phyloP scores from a whole-genome alignment of 805 yeast species.

The Schwanniomyces vanrijiae region DNA sequence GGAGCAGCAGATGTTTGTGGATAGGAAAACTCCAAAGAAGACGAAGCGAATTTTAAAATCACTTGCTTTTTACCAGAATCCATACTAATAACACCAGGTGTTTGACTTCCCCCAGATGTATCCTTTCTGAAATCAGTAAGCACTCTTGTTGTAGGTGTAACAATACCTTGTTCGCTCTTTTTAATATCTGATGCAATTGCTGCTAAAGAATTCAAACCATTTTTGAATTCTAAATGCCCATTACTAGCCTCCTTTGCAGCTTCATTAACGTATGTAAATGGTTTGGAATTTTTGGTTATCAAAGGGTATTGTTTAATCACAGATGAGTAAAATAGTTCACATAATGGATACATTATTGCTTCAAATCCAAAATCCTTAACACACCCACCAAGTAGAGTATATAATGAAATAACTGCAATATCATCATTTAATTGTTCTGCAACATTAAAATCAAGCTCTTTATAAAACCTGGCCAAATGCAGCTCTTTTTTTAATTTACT shows the following conservation, averaged over 20 bases:
- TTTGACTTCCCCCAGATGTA: background rate
- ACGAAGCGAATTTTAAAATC: constrained; percentile 50
- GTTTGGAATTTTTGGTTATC: constrained; percentile 37
- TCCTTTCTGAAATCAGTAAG: background rate
- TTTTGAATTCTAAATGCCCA: background rate
- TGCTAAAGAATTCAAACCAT: constrained; percentile 27
- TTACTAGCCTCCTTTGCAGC: background rate
- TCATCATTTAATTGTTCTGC: constrained; percentile 41
- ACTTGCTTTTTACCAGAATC: constrained; percentile 26
- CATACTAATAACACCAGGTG: constrained; percentile 29
- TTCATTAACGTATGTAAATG: background rate
- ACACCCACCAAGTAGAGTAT: constrained; percentile 65
- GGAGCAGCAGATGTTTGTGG: constrained; percentile 72
- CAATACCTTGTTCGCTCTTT: constrained; percentile 7
- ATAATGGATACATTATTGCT: constrained; percentile 57
- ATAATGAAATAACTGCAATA: constrained; percentile 54
- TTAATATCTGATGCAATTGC: constrained; percentile 32
- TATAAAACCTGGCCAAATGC: constrained; percentile 45
- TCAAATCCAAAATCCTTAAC: constrained; percentile 83
- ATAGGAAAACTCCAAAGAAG: constrained; percentile 63
- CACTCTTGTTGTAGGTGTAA: background rate
- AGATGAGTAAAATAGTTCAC: constrained; percentile 65
- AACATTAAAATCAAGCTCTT: constrained; percentile 44
- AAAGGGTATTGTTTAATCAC: constrained; percentile 67
- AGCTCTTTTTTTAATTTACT: constrained; percentile 43